Base-by-base conservation (phyloP, 2,329 filamentous ascomycete species). In the Cyanodermella asteris region DNA sequence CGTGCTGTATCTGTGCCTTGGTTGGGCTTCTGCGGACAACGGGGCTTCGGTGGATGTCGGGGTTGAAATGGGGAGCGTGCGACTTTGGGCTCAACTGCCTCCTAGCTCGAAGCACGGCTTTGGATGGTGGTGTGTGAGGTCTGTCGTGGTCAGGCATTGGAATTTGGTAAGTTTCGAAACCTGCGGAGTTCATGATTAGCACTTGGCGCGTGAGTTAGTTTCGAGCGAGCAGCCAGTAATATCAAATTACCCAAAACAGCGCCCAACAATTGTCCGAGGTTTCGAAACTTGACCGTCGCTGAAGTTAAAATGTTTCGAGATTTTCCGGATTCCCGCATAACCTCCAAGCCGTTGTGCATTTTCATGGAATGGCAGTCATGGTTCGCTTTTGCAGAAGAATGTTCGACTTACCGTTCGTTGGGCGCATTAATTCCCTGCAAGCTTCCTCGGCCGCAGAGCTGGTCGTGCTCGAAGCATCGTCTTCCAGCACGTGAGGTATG, bases 1-100 rank as follows among this genome's bases (percentile, higher is more conserved):
- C 23, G n/a, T 22, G 21, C 18, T 19, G 12, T 16, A 20, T 13
- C 24, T n/a, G n/a, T n/a, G n/a, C n/a, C n/a, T n/a, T n/a, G n/a
- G n/a, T n/a, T n/a, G n/a, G n/a, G n/a, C n/a, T n/a, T n/a, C 24
- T n/a, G n/a, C n/a, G n/a, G n/a, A n/a, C n/a, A n/a, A 16, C 10
- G 21, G 24, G 13, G 18, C 33, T 23, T 23, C 20, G 23, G 23
- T 41, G 37, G 11, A 39, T 23, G 4, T 26, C 26, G n/a, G 38
- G 38, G 21, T 42, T 34, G 31, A 41, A 43, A 23, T 37, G 40
- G 10, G 39, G 38, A 12, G 39, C 39, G 20, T 38, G 36, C 9
- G 11, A 3, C 9, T 16, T 12, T 16, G 12, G 20, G 4, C 14
- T 13, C 13, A 15, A n/a, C 7, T 10, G 18, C 7, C 13, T 12